phyloP scores from a whole-genome alignment of 2,329 filamentous ascomycete species.

The Akanthomyces dipterigenus region DNA sequence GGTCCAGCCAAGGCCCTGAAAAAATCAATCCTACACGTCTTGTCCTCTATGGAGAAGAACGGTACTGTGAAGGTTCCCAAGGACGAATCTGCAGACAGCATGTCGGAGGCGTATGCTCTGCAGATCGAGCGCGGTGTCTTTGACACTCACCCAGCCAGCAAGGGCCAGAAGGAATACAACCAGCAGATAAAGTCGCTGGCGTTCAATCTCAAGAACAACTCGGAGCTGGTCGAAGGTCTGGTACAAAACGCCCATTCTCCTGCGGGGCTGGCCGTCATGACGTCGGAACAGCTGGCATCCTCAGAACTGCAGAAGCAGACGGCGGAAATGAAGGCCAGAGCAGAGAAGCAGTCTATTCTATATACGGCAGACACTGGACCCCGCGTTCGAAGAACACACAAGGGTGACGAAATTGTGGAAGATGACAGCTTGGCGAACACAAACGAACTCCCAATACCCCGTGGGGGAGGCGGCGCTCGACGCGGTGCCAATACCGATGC shows the following conservation, averaged over 20 bases:
- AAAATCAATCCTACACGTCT: conserved; percentile 60
- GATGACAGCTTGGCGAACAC: conserved; percentile 46
- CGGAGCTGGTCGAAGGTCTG: conserved; percentile 67
- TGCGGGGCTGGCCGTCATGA: conserved; percentile 79
- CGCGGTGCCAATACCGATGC: background rate
- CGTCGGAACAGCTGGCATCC: conserved; percentile 81
- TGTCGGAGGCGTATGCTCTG: conserved; percentile 65
- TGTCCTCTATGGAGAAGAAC: conserved; percentile 61
- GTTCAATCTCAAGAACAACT: conserved; percentile 86
- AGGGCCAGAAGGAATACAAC: conserved; percentile 43
- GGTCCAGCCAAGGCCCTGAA: conserved; percentile 63
- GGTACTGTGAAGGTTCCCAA: conserved; percentile 56
- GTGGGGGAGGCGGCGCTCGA: conserved; percentile 14
- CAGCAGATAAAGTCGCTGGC: conserved; percentile 67
- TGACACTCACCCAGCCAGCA: conserved; percentile 44
- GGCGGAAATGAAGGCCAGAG: conserved; percentile 68
- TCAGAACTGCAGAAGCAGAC: conserved; percentile 77
- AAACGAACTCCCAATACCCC: conserved; percentile 24
- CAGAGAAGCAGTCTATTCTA: conserved; percentile 78
- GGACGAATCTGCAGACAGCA: conserved; percentile 54
- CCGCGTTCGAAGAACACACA: conserved; percentile 82
- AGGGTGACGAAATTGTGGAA: conserved; percentile 86
- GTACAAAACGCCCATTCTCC: conserved; percentile 67
- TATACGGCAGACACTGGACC: conserved; percentile 65
- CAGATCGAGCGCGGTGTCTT: conserved; percentile 70